Evolutionary conservation across 495 filamentous ascomycete species (phyloP), one percentile per base, ranked within the genome.

Genomic region (Penicillium canariense): DNA sequence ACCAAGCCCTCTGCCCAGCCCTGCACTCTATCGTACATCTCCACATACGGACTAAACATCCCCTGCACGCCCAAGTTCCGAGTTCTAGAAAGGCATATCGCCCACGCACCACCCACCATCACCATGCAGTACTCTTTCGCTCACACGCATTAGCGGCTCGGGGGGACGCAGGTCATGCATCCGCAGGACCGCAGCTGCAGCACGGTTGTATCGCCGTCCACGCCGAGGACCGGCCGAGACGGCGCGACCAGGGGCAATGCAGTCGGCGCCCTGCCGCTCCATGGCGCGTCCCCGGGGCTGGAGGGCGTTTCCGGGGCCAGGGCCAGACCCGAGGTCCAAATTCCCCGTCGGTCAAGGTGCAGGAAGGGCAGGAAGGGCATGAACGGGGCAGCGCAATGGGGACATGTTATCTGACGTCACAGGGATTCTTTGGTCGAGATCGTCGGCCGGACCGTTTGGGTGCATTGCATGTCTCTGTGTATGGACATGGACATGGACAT

Each of bases 111-210:
- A 42, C 51, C 60, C 34, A 39, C 31, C 52, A 62, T 52, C 43
- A 49, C 18, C 56, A 55, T 56, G 64, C 58, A 60, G 53, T 55
- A 61, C 43, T n/a, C n/a, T n/a, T n/a, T n/a, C n/a, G n/a, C 50
- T 59, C 38, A 28, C 38, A 56, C 60, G 63, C 65, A 72, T 72
- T 68, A 70, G 69, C 62, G 65, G 44, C 55, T 62, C 67, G 69
- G 67, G 69, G 66, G 69, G 68, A 71, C 69, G 65, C 43, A 61
- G 8, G 42, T 46, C 56, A 14, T 66, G 62, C 69, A 72, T 55
- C 52, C 65, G 61, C 61, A 25, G 36, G n/a, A n/a, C n/a, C n/a
- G n/a, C n/a, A n/a, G n/a, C 38, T 60, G 49, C 48, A 57, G 30
- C 55, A 54, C 59, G 52, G 55, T 60, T 62, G 38, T 42, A 42